Percentiles rank a stretch among this genome's conserved stretches.
Evolutionary conservation across 139 green algal species (phyloP).

Genomic region (Penium margaritaceum): DNA sequence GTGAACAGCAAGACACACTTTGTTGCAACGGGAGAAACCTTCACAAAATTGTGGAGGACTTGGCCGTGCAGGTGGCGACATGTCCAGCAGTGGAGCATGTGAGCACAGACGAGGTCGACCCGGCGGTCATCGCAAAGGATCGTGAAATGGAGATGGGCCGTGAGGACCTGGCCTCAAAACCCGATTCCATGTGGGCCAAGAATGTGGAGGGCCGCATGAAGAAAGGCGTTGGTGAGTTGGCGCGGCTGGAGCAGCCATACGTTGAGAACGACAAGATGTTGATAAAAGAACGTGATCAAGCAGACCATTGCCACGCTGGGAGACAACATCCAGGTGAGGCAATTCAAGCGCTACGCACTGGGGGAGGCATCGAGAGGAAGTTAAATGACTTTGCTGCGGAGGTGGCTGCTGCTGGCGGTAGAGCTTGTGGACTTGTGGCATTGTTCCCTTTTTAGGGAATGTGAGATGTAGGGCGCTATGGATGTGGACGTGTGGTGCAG

Average conservation of each 20-base stretch:
- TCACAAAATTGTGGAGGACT: too few species aligned
- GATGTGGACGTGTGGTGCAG: too few species aligned
- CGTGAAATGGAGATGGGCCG: constrained; percentile 85
- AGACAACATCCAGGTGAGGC: constrained; percentile 63
- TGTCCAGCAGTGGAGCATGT: constrained; percentile 56
- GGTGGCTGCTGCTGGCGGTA: constrained; percentile 67
- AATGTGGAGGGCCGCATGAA: constrained; percentile 87
- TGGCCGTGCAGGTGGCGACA: constrained; percentile 57
- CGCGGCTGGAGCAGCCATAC: constrained; percentile 79
- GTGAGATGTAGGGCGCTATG: too few species aligned
- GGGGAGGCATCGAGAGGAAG: constrained; percentile 96
- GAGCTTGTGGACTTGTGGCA: too few species aligned
- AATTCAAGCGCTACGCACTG: constrained; percentile 81
- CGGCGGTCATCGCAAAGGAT: constrained; percentile 71
- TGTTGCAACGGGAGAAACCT: too few species aligned
- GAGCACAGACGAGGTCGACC: constrained; percentile 65
- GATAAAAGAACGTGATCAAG: constrained; percentile 84
- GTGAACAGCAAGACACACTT: too few species aligned
- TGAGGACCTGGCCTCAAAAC: constrained; percentile 88
- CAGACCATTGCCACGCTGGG: constrained; percentile 74
- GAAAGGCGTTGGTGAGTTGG: constrained; percentile 79
- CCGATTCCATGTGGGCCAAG: constrained; percentile 87
- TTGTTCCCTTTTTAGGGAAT: too few species aligned
- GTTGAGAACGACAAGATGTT: constrained; percentile 86
- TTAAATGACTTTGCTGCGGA: constrained; percentile 81